phyloP scores from a whole-genome alignment of 495 filamentous ascomycete genomes.

The Beverwykella pulmonaria region DNA sequence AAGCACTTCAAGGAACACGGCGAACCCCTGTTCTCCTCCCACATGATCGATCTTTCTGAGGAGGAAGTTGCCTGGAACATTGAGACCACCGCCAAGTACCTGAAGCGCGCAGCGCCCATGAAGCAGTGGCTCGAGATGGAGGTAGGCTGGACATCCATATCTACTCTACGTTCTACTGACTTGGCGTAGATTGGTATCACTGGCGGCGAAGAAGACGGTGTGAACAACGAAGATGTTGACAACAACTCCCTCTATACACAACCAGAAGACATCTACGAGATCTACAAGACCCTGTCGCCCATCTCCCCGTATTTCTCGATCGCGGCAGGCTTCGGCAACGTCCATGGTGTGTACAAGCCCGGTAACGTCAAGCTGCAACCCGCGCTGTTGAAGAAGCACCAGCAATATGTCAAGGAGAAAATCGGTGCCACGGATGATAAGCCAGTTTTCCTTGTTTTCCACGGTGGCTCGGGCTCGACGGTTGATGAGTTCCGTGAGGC shows the following conservation, averaged over 20 bases:
- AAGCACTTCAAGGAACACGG: constrained; percentile 84
- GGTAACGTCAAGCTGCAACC: constrained; percentile 96
- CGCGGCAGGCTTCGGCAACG: constrained; percentile 97
- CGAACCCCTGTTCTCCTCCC: constrained; percentile 88
- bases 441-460: constrained; percentile 99
- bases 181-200: constrained; percentile 73
- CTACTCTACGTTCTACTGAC: neutral
- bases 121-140: constrained; percentile 99
- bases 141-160: neutral
- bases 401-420: constrained; percentile 82
- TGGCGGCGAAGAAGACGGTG: constrained; percentile 94
- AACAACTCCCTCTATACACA: constrained; percentile 97
- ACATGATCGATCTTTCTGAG: constrained; percentile 98
- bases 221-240: constrained; percentile 85
- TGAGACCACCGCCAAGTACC: constrained; percentile 74
- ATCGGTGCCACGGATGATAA: constrained; percentile 67
- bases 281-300: constrained; percentile 76
- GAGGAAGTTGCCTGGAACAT: constrained; percentile 90
- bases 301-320: constrained; percentile 96
- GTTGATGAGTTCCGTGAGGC: constrained; percentile 57
- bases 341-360: constrained; percentile 99
- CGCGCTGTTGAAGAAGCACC: constrained; percentile 91
- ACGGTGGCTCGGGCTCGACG: constrained; percentile 88
- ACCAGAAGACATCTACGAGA: constrained; percentile 89
- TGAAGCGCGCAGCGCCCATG: constrained; percentile 88